Evolutionary conservation across 176 grass and related monocot species (phyloP).

Genomic region (Typha latifolia): DNA sequence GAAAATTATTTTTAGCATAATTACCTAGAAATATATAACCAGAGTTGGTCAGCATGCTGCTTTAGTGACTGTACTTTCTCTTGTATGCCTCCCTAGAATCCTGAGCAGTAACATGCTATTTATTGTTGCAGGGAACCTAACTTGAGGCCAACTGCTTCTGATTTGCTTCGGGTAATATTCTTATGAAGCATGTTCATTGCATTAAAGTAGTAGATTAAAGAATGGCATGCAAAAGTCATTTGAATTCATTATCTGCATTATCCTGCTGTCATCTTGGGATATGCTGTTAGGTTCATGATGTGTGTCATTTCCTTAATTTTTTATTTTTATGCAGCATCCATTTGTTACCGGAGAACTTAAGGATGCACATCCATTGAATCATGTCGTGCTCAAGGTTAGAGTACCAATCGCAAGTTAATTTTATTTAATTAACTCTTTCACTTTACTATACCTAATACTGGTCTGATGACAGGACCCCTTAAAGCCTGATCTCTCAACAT

Average conservation of each 20-base stretch:
- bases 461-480: conserved; percentile 33
- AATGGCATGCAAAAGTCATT: neutral
- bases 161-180: conserved; percentile 52
- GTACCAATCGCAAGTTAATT: conserved; percentile 14
- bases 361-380: conserved; percentile 32
- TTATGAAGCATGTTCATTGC: neutral
- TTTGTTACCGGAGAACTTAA: conserved; percentile 76
- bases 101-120: conserved; percentile 9
- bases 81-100: conserved; percentile 13
- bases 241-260: neutral
- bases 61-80: conserved; percentile 4
- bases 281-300: neutral
- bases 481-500: conserved; percentile 24
- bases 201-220: neutral
- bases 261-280: neutral
- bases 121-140: conserved; percentile 48
- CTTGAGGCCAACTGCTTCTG: conserved; percentile 49
- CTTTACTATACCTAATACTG: conserved; percentile 17
- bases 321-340: conserved; percentile 56
- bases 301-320: conserved; percentile 16
- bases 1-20: too few species aligned
- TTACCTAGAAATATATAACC: neutral
- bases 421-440: conserved; percentile 20
- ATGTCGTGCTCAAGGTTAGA: conserved; percentile 36
- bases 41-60: neutral